A percentile compares a stretch with the other conserved stretches of the same genome.
Conservation (phyloP, 2,329 filamentous ascomycete species). For the Orbilia quercus region DNA sequence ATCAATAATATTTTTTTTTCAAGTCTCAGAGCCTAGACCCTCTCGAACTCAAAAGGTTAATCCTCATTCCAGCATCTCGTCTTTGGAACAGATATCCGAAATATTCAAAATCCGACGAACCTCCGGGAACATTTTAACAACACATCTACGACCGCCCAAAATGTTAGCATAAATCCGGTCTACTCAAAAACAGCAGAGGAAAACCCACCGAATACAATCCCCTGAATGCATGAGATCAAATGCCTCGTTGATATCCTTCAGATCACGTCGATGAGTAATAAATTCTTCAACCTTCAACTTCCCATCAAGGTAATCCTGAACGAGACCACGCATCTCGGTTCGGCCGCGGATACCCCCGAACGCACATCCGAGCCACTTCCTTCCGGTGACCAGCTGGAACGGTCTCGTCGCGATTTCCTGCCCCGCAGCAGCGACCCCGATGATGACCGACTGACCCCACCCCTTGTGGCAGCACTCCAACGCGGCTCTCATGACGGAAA, state of each 20-base stretch:
- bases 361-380: constrained; percentile 96
- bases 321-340: constrained; percentile 85
- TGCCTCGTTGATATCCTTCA: constrained; percentile 85
- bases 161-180: constrained; percentile 10
- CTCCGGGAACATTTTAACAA: constrained; percentile 46
- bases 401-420: constrained; percentile 95
- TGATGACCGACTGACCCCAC: constrained; percentile 97
- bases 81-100: neutral
- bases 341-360: constrained; percentile 99
- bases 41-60: neutral
- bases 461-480: constrained; percentile 99
- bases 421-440: constrained; percentile 94
- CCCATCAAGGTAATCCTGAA: constrained; percentile 87
- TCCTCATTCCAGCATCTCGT: neutral
- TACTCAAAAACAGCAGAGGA: constrained; percentile 69
- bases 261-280: constrained; percentile 86
- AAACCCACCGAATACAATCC: constrained; percentile 96
- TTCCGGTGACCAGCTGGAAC: constrained; percentile 98
- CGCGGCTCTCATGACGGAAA: constrained; percentile 92
- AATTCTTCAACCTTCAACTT: constrained; percentile 96
- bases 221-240: constrained; percentile 95
- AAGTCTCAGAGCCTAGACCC: neutral
- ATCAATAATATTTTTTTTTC: neutral
- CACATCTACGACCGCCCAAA: constrained; percentile 25
- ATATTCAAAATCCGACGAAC: neutral